Evolutionary conservation across 495 filamentous ascomycete species (phyloP), one percentile per base, ranked within the genome.

Genomic region (Penicillium pulvis): DNA sequence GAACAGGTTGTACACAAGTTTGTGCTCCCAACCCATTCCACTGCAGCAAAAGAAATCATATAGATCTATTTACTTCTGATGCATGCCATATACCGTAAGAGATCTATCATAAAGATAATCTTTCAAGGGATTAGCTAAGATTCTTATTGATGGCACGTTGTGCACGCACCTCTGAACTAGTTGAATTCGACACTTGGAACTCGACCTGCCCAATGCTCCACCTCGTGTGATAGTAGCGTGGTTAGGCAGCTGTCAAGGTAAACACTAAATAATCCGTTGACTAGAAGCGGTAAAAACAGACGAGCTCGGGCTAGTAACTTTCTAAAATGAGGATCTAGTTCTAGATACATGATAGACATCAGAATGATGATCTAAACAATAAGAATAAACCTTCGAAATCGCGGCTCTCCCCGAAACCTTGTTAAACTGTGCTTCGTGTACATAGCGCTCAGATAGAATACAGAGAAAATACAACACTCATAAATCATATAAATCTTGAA

Each of bases 171-270:
- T 16, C 20, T 26, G 10, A n/a, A 47, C 24, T 30, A 50, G 26
- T 30, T 50, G 33, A 36, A 36, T 12, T 4, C 33, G 20, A 23
- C 10, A 5, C 28, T 7, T 28, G 28, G 4, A 4, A 4, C 33
- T 36, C 33, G 24, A 49, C 30, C 26, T 14, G 46, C 46, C 26
- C 26, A 49, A 49, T 48, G 16, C 12, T 30, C 26, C 23, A 47
- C 45, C 42, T 20, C 45, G 20, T 28, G 26, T 49, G 46, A 14
- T 31, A 28, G 2, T 10, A 26, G 45, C 19, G 20, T 14, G 46
- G 26, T 31, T 16, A 48, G 46, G 46, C 46, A 49, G 46, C 46
- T 49, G 46, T 49, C 46, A 49, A 30, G 46, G 46, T 26, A 49
- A 49, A 49, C 46, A n/a, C 23, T 48, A 48, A 48, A 7, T 9